A percentile compares a stretch with the other conserved stretches of the same genome.
phyloP scores from a whole-genome alignment of 345 rosid genomes.

The Salix viminalis region DNA sequence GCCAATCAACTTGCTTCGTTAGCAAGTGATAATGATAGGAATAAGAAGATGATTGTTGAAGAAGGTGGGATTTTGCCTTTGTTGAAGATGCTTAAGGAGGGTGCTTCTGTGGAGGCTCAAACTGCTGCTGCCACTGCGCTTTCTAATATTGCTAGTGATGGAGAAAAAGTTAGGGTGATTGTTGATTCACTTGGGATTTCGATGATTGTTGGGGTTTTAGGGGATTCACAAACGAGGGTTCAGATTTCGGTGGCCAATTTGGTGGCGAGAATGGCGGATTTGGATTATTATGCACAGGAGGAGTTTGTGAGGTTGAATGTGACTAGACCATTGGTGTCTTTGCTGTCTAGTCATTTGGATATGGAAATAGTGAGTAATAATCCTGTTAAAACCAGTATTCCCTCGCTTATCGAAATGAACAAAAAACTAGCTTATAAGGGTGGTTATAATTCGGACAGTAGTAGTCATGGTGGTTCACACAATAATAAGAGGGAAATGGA shows the following conservation, averaged over 20 bases:
- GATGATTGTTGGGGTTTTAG: constrained; percentile 41
- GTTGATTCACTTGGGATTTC: constrained; percentile 39
- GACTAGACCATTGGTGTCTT: constrained; percentile 40
- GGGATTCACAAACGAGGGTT: constrained; percentile 46
- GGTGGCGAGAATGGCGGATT: constrained; percentile 50
- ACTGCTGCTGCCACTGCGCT: constrained; percentile 46
- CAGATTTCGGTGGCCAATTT: constrained; percentile 46
- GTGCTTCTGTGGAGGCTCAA: constrained; percentile 44
- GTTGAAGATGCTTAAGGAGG: constrained; percentile 52
- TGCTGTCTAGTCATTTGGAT: constrained; percentile 36
- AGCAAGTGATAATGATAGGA: constrained; percentile 50
- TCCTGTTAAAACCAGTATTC: constrained; percentile 36
- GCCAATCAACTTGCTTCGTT: constrained; percentile 50
- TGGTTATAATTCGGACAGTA: constrained; percentile 33
- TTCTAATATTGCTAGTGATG: constrained; percentile 27
- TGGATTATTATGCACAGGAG: constrained; percentile 39
- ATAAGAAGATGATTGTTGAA: constrained; percentile 55
- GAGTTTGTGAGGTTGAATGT: constrained; percentile 47
- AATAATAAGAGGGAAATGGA: constrained; percentile 40
- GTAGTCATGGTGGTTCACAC: constrained; percentile 33
- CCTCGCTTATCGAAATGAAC: constrained; percentile 52
- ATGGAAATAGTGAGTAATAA: constrained; percentile 23
- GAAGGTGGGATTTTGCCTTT: constrained; percentile 52
- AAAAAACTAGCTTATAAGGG: constrained; percentile 30
- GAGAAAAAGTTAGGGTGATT: constrained; percentile 35